phyloP scores from a whole-genome alignment of 1,284 basidiomycete species.

The Trametes sp. region DNA sequence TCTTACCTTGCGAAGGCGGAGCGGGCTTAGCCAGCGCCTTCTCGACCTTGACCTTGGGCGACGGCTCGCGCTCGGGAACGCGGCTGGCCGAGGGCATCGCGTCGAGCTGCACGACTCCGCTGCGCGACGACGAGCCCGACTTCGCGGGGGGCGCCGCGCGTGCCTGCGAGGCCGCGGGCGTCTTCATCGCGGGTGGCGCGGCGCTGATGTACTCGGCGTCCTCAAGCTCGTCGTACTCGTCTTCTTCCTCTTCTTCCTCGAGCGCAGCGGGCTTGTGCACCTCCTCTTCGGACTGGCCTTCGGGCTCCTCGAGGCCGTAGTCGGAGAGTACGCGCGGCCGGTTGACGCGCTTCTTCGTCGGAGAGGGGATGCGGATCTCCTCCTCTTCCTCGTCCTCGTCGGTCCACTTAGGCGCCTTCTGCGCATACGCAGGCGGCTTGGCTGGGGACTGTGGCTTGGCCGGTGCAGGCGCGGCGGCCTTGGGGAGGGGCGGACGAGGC shows the following conservation, averaged over 20 bases:
- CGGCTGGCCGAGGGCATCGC: slow-evolving; percentile 2
- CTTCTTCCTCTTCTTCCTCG: slow-evolving; percentile 9
- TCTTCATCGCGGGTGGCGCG: slow-evolving; percentile 5
- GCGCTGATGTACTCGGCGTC: slow-evolving; percentile 17
- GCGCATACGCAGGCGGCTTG: not conserved
- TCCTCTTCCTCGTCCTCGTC: slow-evolving; percentile 28
- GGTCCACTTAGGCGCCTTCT: not conserved
- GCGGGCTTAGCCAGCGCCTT: slow-evolving; percentile 2
- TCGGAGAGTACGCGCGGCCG: slow-evolving; percentile 30
- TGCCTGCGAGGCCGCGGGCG: not conserved
- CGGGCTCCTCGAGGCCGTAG: slow-evolving; percentile 19
- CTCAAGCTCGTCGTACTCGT: slow-evolving; percentile 27
- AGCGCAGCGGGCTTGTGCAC: not conserved
- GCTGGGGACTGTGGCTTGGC: not conserved
- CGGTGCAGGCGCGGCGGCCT: not conserved
- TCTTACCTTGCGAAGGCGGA: slow-evolving; percentile 7
- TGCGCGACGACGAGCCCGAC: slow-evolving; percentile 8
- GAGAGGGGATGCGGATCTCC: slow-evolving; percentile 21
- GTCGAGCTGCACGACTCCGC: slow-evolving; percentile 20
- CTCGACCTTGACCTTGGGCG: slow-evolving; percentile 24
- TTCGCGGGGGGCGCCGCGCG: not conserved
- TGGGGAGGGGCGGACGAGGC: not conserved
- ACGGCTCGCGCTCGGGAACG: slow-evolving; percentile 3
- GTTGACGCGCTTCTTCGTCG: slow-evolving; percentile 25
- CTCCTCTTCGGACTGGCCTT: slow-evolving; percentile 3